phyloP scores from a whole-genome alignment of 805 yeast species.

The Suhomyces sp. region DNA sequence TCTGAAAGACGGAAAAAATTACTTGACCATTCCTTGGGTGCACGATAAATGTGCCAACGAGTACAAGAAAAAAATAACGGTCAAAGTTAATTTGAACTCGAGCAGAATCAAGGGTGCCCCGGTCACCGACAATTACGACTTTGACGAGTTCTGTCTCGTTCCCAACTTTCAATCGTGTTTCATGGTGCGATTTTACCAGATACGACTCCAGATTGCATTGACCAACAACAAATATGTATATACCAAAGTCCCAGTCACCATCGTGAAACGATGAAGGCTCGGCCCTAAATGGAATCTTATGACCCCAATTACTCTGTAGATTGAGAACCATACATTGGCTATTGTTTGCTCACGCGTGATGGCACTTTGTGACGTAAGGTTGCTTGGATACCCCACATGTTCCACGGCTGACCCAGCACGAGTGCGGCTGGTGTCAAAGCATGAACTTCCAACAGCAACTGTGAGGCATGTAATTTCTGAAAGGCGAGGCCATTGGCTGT shows the following conservation, averaged over 20 bases:
- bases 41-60: constrained; percentile 1
- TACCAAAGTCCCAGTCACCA: constrained; percentile 30
- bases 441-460: background rate
- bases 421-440: background rate
- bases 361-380: constrained; percentile 1
- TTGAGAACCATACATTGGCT: background rate
- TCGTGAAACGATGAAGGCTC: constrained; percentile 16
- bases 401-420: background rate
- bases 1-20: background rate
- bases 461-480: background rate
- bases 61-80: constrained; percentile 11
- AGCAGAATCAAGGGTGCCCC: background rate
- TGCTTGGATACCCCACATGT: background rate
- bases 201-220: constrained; percentile 19
- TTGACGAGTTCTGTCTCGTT: constrained; percentile 28
- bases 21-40: constrained; percentile 10
- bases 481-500: background rate
- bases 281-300: background rate
- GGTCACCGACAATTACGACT: constrained; percentile 5
- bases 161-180: constrained; percentile 40
- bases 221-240: constrained; percentile 19
- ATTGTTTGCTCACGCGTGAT: background rate
- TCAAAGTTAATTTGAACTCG: constrained; percentile 13
- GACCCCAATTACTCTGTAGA: background rate
- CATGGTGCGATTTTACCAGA: constrained; percentile 30